phyloP scores from a whole-genome alignment of 1,284 basidiomycete species.

The Porphyrellus sp. region DNA sequence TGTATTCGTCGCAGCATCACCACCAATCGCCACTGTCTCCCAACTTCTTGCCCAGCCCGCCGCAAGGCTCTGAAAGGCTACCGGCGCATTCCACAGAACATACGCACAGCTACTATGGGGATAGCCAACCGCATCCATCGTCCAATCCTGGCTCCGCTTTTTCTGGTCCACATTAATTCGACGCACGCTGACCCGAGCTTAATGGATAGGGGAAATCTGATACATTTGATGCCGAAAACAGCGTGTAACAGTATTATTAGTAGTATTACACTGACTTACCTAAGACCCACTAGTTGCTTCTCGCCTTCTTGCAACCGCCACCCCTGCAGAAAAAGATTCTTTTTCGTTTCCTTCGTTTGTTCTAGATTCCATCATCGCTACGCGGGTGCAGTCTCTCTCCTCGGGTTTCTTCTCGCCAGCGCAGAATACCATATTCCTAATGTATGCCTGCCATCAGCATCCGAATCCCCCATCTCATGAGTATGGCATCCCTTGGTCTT shows the following conservation, averaged over 20 bases:
- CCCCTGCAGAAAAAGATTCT: slow-evolving; percentile 22
- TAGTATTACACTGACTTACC: slow-evolving; percentile 36
- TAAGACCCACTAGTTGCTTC: slow-evolving; percentile 33
- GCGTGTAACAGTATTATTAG: slow-evolving; percentile 37
- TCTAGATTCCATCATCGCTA: slow-evolving; percentile 22
- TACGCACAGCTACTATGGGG: slow-evolving; percentile 36
- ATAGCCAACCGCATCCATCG: slow-evolving; percentile 41
- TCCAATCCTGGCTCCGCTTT: slow-evolving; percentile 47
- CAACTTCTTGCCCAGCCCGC: slow-evolving; percentile 30
- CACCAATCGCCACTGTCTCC: slow-evolving; percentile 32
- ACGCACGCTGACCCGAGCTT: background rate
- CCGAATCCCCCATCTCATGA: slow-evolving; percentile 18
- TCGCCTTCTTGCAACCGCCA: slow-evolving; percentile 31
- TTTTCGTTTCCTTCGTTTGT: slow-evolving; percentile 24
- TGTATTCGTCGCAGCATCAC: slow-evolving; percentile 34
- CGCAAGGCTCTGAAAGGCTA: slow-evolving; percentile 32
- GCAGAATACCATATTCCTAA: slow-evolving; percentile 24
- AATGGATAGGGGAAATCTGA: slow-evolving; percentile 22
- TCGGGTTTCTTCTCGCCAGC: slow-evolving; percentile 19
- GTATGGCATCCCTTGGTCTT: slow-evolving; percentile 12
- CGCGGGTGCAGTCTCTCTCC: slow-evolving; percentile 23
- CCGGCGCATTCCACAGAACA: slow-evolving; percentile 35
- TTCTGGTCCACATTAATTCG: slow-evolving; percentile 44
- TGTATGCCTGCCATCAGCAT: slow-evolving; percentile 26
- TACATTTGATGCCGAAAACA: slow-evolving; percentile 19